These are phyloP conservation scores for Murraya paniculata DNA, from an alignment of 345 rosid genomes.

Conservation along the genomic window DNA sequence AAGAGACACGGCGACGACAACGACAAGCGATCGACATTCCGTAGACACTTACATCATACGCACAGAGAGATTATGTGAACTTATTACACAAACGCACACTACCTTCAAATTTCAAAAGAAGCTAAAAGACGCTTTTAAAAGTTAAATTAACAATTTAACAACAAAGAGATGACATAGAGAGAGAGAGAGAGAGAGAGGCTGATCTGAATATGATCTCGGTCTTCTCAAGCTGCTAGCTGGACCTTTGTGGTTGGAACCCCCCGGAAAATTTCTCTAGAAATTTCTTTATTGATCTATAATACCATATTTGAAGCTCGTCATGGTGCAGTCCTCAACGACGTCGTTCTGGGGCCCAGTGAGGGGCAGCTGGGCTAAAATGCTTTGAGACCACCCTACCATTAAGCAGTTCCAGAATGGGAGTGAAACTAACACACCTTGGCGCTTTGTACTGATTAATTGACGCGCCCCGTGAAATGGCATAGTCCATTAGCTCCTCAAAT, in stretches of 20 bases:
- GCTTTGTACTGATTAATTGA: conserved; percentile 89
- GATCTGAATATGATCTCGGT: neutral
- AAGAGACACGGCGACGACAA: neutral
- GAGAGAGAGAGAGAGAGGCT: neutral
- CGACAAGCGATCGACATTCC: conserved; percentile 4
- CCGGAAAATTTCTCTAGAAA: neutral
- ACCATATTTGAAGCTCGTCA: neutral
- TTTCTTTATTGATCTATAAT: neutral
- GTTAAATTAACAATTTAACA: neutral
- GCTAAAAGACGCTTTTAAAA: conserved; percentile 24
- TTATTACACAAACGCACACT: conserved; percentile 23
- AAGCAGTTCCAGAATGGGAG: conserved; percentile 75
- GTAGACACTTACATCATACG: conserved; percentile 24
- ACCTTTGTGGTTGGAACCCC: neutral
- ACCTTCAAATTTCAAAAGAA: conserved; percentile 10
- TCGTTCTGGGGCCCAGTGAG: conserved; percentile 65
- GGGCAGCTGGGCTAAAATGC: conserved; percentile 70
- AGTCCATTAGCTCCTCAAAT: conserved; percentile 93
- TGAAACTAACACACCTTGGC: conserved; percentile 81
- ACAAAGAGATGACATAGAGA: conserved; percentile 5
- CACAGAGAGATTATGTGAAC: conserved; percentile 19
- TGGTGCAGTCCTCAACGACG: conserved; percentile 24
- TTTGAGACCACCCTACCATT: conserved; percentile 64
- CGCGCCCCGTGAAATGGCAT: conserved; percentile 84
- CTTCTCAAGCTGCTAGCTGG: no score